These are phyloP conservation scores for Aspergillus vadensis DNA, from an alignment of 2,329 filamentous ascomycete species.

Conservation along the genomic window DNA sequence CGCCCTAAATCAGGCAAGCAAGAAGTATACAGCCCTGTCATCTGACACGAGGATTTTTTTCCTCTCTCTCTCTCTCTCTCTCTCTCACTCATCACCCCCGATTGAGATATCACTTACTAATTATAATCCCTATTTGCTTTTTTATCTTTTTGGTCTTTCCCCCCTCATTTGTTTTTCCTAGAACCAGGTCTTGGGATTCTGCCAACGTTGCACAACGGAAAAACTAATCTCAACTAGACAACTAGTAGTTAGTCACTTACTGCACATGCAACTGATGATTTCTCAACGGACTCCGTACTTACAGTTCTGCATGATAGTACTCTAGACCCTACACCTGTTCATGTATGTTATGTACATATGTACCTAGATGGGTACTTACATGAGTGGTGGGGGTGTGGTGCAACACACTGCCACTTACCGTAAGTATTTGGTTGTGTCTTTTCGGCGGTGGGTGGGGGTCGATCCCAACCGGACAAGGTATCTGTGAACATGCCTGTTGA, in stretches of 20 bases:
- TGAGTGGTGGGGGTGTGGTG: neutral
- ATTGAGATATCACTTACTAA: too few species aligned
- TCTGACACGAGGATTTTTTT: neutral
- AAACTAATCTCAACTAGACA: neutral
- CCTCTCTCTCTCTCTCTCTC: neutral
- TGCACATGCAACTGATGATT: neutral
- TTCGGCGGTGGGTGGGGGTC: neutral
- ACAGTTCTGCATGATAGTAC: neutral
- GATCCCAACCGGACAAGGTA: neutral
- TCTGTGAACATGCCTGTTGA: conserved; percentile 4
- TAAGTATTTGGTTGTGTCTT: neutral
- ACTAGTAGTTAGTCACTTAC: neutral
- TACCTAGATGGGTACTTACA: neutral
- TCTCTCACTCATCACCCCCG: too few species aligned
- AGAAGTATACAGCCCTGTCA: neutral
- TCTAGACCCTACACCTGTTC: neutral
- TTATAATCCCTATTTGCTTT: too few species aligned
- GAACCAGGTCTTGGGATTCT: neutral
- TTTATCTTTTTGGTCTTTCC: too few species aligned
- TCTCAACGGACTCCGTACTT: neutral
- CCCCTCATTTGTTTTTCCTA: too few species aligned
- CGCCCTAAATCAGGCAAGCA: neutral
- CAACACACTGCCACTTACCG: too few species aligned
- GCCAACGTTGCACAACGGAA: neutral
- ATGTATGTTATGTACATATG: neutral